phyloP scores from a whole-genome alignment of 257 asterid genomes.

The Linderniella brevidens region DNA sequence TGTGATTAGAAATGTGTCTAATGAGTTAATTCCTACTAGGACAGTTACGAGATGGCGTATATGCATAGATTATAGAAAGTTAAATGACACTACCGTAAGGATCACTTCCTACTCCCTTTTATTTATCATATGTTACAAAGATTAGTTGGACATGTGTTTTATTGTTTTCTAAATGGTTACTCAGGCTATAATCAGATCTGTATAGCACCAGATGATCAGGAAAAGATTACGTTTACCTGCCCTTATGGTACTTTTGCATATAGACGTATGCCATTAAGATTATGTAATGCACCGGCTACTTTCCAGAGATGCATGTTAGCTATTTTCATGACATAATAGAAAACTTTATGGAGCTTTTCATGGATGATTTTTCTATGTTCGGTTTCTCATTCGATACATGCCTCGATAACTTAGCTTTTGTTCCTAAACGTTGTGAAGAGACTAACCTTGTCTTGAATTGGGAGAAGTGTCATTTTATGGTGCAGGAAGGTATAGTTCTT shows the following conservation, averaged over 20 bases:
- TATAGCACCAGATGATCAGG: background rate
- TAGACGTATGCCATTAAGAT: background rate
- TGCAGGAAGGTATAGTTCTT: background rate
- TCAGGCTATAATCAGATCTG: constrained; percentile 1
- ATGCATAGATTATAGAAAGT: background rate
- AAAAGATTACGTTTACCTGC: background rate
- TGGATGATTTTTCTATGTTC: background rate
- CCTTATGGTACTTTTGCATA: background rate
- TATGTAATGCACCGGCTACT: background rate
- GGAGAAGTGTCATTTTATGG: constrained; percentile 1
- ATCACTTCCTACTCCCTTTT: background rate
- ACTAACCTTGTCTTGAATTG: constrained; percentile 1
- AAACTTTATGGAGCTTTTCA: background rate
- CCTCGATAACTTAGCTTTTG: background rate
- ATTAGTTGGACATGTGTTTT: background rate
- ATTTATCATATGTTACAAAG: background rate
- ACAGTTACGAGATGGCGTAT: background rate
- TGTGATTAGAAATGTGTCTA: background rate
- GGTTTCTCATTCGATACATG: background rate
- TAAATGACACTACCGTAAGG: background rate
- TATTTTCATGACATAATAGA: background rate
- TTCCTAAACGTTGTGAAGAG: background rate
- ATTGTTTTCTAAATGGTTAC: background rate
- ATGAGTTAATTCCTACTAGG: background rate
- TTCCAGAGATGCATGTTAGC: background rate